These are phyloP conservation scores for Eucalyptus tenuipes DNA, from an alignment of 345 rosid species.

Conservation along the genomic window DNA sequence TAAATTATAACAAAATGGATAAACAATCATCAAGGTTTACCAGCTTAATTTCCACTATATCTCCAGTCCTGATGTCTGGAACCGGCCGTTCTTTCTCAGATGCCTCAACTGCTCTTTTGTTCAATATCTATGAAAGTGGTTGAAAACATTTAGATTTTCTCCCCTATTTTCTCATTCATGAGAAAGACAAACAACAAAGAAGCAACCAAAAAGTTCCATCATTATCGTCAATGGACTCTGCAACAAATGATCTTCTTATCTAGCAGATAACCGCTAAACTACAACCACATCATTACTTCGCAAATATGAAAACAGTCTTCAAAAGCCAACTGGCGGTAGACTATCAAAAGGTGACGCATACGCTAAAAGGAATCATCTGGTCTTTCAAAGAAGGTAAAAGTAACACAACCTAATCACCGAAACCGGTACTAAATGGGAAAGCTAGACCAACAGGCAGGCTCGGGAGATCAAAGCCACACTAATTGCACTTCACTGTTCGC, in stretches of 20 bases:
- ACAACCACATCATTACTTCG: not conserved
- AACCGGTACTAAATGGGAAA: not conserved
- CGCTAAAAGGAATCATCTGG: not conserved
- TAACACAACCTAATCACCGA: not conserved
- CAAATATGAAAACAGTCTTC: not conserved
- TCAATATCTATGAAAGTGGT: slow-evolving; percentile 46
- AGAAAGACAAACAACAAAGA: not conserved
- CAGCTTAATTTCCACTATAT: slow-evolving; percentile 70
- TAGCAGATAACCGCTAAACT: not conserved
- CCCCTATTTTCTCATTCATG: not conserved
- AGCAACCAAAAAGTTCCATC: not conserved
- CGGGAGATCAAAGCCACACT: not conserved
- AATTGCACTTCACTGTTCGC: not conserved
- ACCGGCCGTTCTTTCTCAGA: slow-evolving; percentile 43
- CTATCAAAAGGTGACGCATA: accelerated
- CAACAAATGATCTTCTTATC: not conserved
- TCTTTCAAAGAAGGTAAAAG: not conserved
- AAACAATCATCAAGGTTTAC: slow-evolving; percentile 17
- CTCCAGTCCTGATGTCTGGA: slow-evolving; percentile 74
- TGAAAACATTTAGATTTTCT: not conserved
- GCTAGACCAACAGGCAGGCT: not conserved
- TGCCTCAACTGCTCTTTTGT: slow-evolving; percentile 70
- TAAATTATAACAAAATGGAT: not conserved
- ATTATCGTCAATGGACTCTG: not conserved
- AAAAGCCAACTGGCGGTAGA: not conserved